Conservation (phyloP, 305 asterid genomes). For the Solanum hybrid region DNA sequence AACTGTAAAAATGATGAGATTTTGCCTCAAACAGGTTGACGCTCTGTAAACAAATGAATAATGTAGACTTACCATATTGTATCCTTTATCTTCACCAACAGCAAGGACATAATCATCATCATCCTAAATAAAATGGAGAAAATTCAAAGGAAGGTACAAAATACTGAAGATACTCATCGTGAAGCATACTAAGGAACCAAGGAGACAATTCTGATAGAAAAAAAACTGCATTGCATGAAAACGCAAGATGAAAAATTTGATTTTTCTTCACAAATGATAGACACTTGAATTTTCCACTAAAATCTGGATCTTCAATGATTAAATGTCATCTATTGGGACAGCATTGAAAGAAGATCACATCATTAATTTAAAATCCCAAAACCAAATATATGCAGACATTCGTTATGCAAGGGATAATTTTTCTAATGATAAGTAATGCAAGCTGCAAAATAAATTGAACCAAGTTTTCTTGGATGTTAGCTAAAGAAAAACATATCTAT, state of each 20-base stretch:
- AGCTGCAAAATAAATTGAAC: background rate
- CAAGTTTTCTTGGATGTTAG: background rate
- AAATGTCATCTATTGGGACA: background rate
- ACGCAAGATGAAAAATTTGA: background rate
- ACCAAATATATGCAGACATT: background rate
- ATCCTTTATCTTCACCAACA: constrained; percentile 6
- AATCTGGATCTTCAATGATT: background rate
- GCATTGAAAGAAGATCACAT: background rate
- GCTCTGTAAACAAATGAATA: background rate
- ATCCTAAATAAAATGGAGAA: constrained; percentile 5
- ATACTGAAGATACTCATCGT: background rate
- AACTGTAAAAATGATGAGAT: background rate
- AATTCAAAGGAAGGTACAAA: background rate
- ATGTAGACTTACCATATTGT: constrained; percentile 2
- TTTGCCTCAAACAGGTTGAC: background rate
- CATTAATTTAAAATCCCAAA: background rate
- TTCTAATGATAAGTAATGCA: background rate
- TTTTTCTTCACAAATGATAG: background rate
- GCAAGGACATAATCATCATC: constrained; percentile 10
- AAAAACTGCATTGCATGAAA: background rate
- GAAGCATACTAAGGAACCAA: background rate
- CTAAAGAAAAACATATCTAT: background rate
- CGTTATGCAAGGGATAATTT: background rate
- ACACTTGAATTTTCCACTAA: background rate
- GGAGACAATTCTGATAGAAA: background rate